These are phyloP conservation scores for Rhodotorula taiwanensis DNA, from an alignment of 768 basidiomycete species.

Conservation along the genomic window DNA sequence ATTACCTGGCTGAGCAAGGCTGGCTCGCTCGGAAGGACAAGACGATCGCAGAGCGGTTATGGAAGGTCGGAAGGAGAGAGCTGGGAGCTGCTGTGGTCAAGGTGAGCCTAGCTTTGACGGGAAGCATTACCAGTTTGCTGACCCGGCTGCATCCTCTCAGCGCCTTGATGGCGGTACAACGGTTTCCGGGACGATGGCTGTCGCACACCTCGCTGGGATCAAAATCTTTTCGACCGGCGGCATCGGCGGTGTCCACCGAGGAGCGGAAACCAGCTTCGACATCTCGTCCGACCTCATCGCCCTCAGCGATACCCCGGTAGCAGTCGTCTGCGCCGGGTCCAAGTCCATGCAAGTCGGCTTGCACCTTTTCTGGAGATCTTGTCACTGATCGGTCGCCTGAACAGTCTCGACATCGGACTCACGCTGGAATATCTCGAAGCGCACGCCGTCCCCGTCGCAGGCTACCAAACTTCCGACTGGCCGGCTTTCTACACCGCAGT, in stretches of 20 bases:
- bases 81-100: slow-evolving; percentile 66
- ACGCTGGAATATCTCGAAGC: slow-evolving; percentile 63
- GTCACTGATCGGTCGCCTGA: not conserved
- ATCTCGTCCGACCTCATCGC: slow-evolving; percentile 90
- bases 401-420: slow-evolving; percentile 69
- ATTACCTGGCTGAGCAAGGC: slow-evolving; percentile 57
- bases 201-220: slow-evolving; percentile 66
- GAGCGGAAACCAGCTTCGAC: slow-evolving; percentile 74
- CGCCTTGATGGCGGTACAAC: slow-evolving; percentile 62
- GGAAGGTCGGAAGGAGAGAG: slow-evolving; percentile 65
- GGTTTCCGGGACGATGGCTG: slow-evolving; percentile 48
- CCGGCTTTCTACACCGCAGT: slow-evolving; percentile 86
- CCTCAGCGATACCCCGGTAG: slow-evolving; percentile 79
- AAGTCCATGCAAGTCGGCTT: slow-evolving; percentile 63
- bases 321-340: slow-evolving; percentile 83
- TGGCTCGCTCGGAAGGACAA: slow-evolving; percentile 23
- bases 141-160: too few relatives aligned
- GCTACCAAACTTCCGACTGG: slow-evolving; percentile 73
- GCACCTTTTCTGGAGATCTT: not conserved
- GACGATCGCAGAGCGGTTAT: slow-evolving; percentile 46
- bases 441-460: slow-evolving; percentile 81
- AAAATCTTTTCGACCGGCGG: slow-evolving; percentile 92
- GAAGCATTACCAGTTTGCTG: too few relatives aligned
- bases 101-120: slow-evolving; percentile 45
- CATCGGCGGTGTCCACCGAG: slow-evolving; percentile 77